Conservation (phyloP, 2,329 filamentous ascomycete genomes). For the Boeremia lycopersici region DNA sequence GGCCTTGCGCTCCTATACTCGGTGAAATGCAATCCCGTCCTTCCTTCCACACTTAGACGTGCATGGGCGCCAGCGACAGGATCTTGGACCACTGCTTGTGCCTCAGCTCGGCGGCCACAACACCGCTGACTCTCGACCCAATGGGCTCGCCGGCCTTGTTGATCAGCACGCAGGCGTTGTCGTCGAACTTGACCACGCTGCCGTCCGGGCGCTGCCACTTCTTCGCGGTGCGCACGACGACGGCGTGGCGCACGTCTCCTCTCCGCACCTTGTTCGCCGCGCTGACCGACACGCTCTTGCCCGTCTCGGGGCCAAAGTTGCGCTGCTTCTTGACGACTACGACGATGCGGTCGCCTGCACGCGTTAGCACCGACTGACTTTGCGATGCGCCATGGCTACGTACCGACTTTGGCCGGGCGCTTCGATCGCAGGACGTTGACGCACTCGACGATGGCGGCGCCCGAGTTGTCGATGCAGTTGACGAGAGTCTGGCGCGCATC, state of each 20-base stretch:
- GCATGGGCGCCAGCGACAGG: conserved; percentile 87
- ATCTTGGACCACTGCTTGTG: conserved; percentile 99
- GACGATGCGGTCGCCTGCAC: conserved; percentile 88
- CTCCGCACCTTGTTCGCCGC: conserved; percentile 92
- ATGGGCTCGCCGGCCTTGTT: conserved; percentile 97
- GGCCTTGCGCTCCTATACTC: conserved; percentile 26
- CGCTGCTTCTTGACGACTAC: conserved; percentile 98
- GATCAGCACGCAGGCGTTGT: conserved; percentile 96
- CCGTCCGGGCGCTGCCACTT: conserved; percentile 87
- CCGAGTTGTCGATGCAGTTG: conserved; percentile 99
- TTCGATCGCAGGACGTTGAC: conserved; percentile 92
- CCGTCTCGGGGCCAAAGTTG: conserved; percentile 72
- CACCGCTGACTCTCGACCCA: conserved; percentile 74
- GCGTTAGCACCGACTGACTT: no score
- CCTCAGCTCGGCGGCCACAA: conserved; percentile 88
- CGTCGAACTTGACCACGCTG: conserved; percentile 89
- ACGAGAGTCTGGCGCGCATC: conserved; percentile 84
- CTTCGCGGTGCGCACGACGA: conserved; percentile 90
- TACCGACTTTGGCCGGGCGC: conserved; percentile 85
- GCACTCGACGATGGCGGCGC: conserved; percentile 96
- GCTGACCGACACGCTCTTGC: conserved; percentile 72
- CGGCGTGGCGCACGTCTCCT: conserved; percentile 94
- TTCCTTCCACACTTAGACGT: conserved; percentile 58
- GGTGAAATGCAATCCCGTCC: conserved; percentile 25
- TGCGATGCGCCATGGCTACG: no score